Percentiles rank a stretch among this genome's conserved stretches.
Evolutionary conservation across 1,284 basidiomycete genomes (phyloP).

Genomic region (Bondarzewia mesenterica): DNA sequence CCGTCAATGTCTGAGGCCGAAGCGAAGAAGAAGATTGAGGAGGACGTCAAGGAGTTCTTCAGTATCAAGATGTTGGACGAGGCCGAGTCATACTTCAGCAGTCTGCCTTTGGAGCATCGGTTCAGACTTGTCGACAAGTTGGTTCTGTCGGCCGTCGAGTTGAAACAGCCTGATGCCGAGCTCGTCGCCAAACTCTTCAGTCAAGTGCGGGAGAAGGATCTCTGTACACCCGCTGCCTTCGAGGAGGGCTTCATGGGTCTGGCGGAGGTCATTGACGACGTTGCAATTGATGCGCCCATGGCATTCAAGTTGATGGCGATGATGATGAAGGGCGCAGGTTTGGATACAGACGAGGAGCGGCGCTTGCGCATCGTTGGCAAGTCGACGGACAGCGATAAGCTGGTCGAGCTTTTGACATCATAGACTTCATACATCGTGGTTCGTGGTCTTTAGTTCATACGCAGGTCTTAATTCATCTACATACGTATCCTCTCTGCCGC

Average conservation of each 20-base stretch:
- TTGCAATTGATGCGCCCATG: constrained; percentile 83
- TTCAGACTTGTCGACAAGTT: constrained; percentile 68
- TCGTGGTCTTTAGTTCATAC: constrained; percentile 13
- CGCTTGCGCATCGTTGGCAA: constrained; percentile 48
- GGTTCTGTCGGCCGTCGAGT: constrained; percentile 63
- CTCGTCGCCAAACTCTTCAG: constrained; percentile 67
- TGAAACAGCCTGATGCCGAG: constrained; percentile 79
- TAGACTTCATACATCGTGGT: constrained; percentile 2
- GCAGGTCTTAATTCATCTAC: constrained; percentile 9
- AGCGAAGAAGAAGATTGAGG: constrained; percentile 71
- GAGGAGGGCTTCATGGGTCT: constrained; percentile 58
- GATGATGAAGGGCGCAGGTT: constrained; percentile 60
- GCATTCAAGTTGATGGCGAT: constrained; percentile 73
- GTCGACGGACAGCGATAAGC: constrained; percentile 48
- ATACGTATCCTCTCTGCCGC: constrained; percentile 3
- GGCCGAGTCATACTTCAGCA: constrained; percentile 78
- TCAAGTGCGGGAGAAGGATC: constrained; percentile 44
- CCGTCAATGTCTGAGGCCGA: constrained; percentile 61
- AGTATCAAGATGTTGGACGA: constrained; percentile 75
- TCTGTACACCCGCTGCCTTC: constrained; percentile 48
- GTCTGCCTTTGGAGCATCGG: constrained; percentile 58
- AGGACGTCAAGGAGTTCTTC: constrained; percentile 76
- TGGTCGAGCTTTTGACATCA: constrained; percentile 49
- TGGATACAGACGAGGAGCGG: constrained; percentile 46
- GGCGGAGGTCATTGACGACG: constrained; percentile 77